Evolutionary conservation across 2,329 filamentous ascomycete genomes (phyloP).

Genomic region (Microascus cirrosus): DNA sequence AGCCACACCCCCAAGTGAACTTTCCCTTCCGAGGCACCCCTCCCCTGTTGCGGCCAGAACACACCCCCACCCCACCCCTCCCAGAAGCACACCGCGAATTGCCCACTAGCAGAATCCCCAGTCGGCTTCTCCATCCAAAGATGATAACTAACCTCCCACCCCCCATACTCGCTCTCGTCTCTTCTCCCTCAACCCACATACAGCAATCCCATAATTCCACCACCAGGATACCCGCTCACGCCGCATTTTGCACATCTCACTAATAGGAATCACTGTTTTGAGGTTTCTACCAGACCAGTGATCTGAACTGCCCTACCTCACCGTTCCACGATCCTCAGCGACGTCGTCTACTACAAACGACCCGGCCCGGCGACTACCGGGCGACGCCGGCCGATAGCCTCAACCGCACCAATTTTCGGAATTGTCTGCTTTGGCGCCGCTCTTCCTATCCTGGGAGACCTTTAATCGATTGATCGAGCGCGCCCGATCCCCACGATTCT

Average conservation of each 20-base stretch:
- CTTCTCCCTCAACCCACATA: constrained; percentile 1
- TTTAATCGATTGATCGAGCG: constrained; percentile 1
- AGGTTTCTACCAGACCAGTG: background rate
- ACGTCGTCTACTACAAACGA: constrained; percentile 4
- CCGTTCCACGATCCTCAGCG: background rate
- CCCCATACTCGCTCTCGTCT: background rate
- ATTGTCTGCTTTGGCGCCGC: background rate
- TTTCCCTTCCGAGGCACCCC: background rate
- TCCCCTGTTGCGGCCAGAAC: background rate
- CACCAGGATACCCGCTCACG: background rate
- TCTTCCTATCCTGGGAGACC: background rate
- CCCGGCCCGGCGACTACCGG: background rate
- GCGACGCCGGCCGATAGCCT: background rate
- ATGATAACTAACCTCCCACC: constrained; percentile 3
- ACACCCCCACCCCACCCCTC: background rate
- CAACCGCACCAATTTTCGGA: background rate
- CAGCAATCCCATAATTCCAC: background rate
- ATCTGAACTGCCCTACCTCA: background rate
- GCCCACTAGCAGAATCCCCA: background rate
- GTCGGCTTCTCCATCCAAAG: background rate
- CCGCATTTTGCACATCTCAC: background rate
- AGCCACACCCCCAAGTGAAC: background rate
- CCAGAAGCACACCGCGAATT: constrained; percentile 2
- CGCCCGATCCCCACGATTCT: constrained; percentile 5
- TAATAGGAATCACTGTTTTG: background rate